Percentiles rank a stretch among this genome's conserved stretches.
Evolutionary conservation across 2,329 filamentous ascomycete genomes (phyloP).

Genomic region (Colletotrichum caudatum): DNA sequence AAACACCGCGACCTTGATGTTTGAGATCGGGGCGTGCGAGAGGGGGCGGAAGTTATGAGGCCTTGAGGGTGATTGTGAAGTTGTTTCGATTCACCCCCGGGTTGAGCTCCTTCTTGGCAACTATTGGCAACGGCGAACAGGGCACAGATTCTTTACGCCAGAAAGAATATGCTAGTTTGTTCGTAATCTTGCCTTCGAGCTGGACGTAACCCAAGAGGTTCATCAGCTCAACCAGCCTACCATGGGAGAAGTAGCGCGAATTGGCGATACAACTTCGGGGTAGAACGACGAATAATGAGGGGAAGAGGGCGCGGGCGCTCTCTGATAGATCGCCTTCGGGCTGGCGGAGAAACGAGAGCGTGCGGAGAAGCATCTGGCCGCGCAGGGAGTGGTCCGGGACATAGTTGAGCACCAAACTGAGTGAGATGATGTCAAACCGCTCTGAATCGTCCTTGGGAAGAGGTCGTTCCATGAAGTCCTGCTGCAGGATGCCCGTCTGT

Average conservation of each 20-base stretch:
- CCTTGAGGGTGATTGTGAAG: conserved; percentile 81
- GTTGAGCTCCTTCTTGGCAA: conserved; percentile 81
- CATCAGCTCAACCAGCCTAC: conserved; percentile 80
- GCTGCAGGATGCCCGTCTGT: conserved; percentile 81
- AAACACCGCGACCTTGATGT: background rate
- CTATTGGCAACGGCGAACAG: conserved; percentile 51
- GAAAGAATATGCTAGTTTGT: conserved; percentile 90
- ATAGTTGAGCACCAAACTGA: conserved; percentile 95
- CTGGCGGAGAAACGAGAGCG: conserved; percentile 74
- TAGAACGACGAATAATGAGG: conserved; percentile 87
- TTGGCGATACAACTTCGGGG: conserved; percentile 90
- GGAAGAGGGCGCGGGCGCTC: conserved; percentile 59
- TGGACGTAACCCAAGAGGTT: conserved; percentile 77
- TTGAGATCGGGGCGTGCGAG: background rate
- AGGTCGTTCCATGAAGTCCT: conserved; percentile 94
- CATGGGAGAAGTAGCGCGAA: conserved; percentile 87
- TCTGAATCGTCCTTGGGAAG: conserved; percentile 72
- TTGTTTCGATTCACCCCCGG: conserved; percentile 86
- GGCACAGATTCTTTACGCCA: conserved; percentile 67
- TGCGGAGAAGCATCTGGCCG: conserved; percentile 87
- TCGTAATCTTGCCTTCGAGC: conserved; percentile 76
- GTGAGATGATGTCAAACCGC: conserved; percentile 87
- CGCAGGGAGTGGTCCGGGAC: conserved; percentile 81
- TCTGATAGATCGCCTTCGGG: conserved; percentile 44
- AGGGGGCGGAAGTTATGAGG: conserved; percentile 41